Evolutionary conservation across 2,329 filamentous ascomycete genomes (phyloP).

Genomic region (Thelonectria discophora): DNA sequence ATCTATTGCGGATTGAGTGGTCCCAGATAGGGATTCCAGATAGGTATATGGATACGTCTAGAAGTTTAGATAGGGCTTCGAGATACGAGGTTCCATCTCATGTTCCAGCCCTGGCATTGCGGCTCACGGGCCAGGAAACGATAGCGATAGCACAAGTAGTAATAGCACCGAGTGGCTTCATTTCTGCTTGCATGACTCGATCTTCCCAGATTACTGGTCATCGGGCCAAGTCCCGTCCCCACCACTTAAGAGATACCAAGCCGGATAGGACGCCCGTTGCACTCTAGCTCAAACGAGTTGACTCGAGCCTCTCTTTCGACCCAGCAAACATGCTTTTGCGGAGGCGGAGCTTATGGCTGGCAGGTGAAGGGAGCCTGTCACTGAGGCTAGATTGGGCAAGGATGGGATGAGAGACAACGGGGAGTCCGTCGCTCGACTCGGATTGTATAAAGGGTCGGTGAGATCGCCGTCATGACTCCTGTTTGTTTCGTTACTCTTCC

Average conservation of each 20-base stretch:
- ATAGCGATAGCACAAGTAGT: too few species aligned
- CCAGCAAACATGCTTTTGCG: neutral
- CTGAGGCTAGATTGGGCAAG: too few species aligned
- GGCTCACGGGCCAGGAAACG: too few species aligned
- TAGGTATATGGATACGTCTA: neutral
- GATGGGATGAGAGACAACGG: neutral
- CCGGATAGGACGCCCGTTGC: neutral
- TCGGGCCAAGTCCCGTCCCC: neutral
- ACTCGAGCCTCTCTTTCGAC: neutral
- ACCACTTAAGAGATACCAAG: neutral
- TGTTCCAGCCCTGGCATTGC: too few species aligned
- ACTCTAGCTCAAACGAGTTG: neutral
- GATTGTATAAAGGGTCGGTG: too few species aligned
- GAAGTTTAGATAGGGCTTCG: too few species aligned
- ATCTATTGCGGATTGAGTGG: neutral
- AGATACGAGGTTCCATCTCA: too few species aligned
- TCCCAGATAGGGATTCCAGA: neutral
- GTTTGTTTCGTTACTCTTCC: neutral
- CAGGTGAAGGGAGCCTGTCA: neutral
- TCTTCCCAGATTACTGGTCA: neutral
- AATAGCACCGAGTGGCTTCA: too few species aligned
- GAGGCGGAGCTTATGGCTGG: neutral
- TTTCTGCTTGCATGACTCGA: neutral
- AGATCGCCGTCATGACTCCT: neutral
- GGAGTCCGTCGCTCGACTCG: neutral